A percentile compares a stretch with the other conserved stretches of the same genome.
Evolutionary conservation across 805 yeast genomes (phyloP).

Genomic region (Starmerella bacillaris): DNA sequence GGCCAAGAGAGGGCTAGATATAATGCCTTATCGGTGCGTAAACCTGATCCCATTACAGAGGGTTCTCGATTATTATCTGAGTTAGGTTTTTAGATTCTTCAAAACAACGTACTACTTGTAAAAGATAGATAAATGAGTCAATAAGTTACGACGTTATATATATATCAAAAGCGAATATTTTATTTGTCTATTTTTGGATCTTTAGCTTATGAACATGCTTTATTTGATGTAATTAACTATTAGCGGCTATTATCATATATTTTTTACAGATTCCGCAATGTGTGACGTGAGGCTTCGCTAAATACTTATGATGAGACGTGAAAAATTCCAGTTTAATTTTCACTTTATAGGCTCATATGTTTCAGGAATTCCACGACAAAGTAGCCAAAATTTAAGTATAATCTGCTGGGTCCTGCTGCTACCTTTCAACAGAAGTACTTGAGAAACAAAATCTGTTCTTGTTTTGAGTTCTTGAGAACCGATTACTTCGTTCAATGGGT

Average conservation of each 20-base stretch:
- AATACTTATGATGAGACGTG: no score
- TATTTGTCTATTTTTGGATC: no score
- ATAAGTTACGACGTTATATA: no score
- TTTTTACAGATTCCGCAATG: no score
- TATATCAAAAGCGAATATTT: no score
- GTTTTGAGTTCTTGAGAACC: constrained; percentile 9
- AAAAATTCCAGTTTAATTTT: no score
- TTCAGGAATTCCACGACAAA: constrained; percentile 21
- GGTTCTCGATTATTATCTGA: constrained; percentile 9
- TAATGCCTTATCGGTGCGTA: constrained; percentile 34
- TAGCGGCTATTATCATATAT: no score
- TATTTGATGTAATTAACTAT: no score
- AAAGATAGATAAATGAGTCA: no score
- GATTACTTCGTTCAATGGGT: constrained; percentile 8
- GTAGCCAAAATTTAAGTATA: constrained; percentile 22
- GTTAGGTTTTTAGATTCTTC: constrained; percentile 8
- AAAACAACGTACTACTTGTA: no score
- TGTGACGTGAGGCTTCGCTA: no score
- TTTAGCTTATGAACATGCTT: no score
- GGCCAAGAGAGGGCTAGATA: constrained; percentile 53
- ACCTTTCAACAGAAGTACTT: constrained; percentile 20
- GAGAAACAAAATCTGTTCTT: constrained; percentile 18
- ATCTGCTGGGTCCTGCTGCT: constrained; percentile 17
- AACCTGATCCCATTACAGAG: constrained; percentile 9
- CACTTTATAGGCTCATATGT: constrained; percentile 13